Conservation (phyloP, 331 rosid genomes). For the Erythrophleum ivorense region DNA sequence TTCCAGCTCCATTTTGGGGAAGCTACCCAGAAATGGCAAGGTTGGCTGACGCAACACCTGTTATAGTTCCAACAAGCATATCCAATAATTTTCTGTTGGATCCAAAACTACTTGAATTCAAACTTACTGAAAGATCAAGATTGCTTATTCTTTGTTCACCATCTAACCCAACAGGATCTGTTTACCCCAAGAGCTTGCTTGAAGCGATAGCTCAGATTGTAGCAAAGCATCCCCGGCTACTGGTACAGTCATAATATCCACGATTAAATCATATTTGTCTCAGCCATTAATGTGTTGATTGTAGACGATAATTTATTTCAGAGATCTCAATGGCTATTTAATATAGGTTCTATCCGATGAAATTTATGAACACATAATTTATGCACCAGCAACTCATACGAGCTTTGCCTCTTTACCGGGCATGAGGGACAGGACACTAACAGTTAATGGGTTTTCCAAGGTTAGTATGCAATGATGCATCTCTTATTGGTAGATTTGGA, state of each 20-base stretch:
- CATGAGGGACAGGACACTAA: constrained; percentile 90
- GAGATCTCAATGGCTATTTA: constrained; percentile 33
- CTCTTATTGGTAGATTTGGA: constrained; percentile 20
- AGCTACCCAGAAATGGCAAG: constrained; percentile 95
- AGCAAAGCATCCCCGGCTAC: constrained; percentile 89
- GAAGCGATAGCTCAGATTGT: constrained; percentile 84
- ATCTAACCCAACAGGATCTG: constrained; percentile 95
- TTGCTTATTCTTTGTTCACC: constrained; percentile 89
- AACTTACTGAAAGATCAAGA: constrained; percentile 76
- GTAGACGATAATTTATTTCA: constrained; percentile 21
- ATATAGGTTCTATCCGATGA: constrained; percentile 84
- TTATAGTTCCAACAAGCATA: constrained; percentile 74
- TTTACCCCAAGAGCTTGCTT: constrained; percentile 75
- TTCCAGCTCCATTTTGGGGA: constrained; percentile 97
- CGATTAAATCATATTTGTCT: constrained; percentile 14
- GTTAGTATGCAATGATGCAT: constrained; percentile 36
- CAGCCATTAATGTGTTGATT: constrained; percentile 1
- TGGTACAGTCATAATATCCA: constrained; percentile 57
- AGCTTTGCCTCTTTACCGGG: constrained; percentile 95
- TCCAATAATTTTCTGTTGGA: constrained; percentile 79
- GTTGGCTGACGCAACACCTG: constrained; percentile 91
- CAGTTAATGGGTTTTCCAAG: constrained; percentile 95
- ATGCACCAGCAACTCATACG: constrained; percentile 84
- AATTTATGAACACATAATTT: constrained; percentile 91
- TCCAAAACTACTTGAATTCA: constrained; percentile 73